Conservation (phyloP, 306 rosid genomes). For the Quercus alba region DNA sequence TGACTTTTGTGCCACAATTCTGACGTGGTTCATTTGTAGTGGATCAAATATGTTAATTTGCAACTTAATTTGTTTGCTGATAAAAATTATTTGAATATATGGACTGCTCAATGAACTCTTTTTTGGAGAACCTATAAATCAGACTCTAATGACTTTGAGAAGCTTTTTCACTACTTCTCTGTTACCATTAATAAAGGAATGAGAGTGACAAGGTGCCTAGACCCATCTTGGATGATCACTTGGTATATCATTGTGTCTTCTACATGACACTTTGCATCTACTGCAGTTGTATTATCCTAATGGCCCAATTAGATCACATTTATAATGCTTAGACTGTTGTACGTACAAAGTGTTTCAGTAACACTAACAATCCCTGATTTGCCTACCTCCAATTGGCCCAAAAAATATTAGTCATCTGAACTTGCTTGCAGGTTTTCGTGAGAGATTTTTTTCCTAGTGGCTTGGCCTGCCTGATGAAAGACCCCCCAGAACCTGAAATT, state of each 20-base stretch:
- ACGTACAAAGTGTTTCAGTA: too few relatives aligned
- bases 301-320: too few relatives aligned
- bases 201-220: not conserved
- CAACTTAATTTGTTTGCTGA: not conserved
- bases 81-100: not conserved
- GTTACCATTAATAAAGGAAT: not conserved
- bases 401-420: not conserved
- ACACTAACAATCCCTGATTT: too few relatives aligned
- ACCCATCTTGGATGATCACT: too few relatives aligned
- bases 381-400: too few relatives aligned
- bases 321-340: too few relatives aligned
- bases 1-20: not conserved
- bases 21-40: not conserved
- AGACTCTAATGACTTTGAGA: not conserved
- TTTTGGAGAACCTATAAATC: not conserved
- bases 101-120: not conserved
- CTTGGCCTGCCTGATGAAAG: slow-evolving; percentile 27
- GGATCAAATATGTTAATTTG: not conserved
- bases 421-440: slow-evolving; percentile 27
- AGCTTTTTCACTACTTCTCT: not conserved
- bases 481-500: slow-evolving; percentile 9
- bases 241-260: too few relatives aligned
- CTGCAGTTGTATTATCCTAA: too few relatives aligned
- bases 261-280: too few relatives aligned
- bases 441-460: slow-evolving; percentile 29